A percentile compares a stretch with the other conserved stretches of the same genome.
These are phyloP conservation scores for Plenodomus tracheiphilus DNA, from an alignment of 2,329 filamentous ascomycete species.

Conservation along the genomic window DNA sequence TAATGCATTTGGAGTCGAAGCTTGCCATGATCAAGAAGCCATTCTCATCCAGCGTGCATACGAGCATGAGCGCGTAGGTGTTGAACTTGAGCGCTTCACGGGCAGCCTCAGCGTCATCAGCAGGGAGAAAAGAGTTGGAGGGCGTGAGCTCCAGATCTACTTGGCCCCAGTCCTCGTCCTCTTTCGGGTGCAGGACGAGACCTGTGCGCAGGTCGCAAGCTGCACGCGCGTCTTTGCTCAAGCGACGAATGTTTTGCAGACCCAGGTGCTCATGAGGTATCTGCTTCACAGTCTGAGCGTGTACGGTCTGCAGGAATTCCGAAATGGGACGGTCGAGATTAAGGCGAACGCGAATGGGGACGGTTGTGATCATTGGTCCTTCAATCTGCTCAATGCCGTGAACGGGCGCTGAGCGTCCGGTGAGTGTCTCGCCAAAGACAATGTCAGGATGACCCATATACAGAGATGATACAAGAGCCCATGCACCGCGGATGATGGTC, in stretches of 20 bases:
- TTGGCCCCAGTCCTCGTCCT: slow-evolving; percentile 26
- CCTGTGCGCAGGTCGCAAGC: slow-evolving; percentile 43
- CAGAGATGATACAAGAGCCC: slow-evolving; percentile 60
- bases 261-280: slow-evolving; percentile 69
- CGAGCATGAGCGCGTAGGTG: slow-evolving; percentile 66
- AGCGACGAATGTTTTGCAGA: slow-evolving; percentile 60
- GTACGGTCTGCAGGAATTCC: slow-evolving; percentile 61
- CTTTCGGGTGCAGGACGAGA: slow-evolving; percentile 44
- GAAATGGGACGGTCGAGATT: slow-evolving; percentile 48
- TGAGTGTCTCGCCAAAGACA: slow-evolving; percentile 64
- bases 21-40: slow-evolving; percentile 65
- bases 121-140: slow-evolving; percentile 58
- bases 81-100: slow-evolving; percentile 62
- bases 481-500: slow-evolving; percentile 61
- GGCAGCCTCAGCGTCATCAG: slow-evolving; percentile 60
- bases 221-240: slow-evolving; percentile 39
- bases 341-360: slow-evolving; percentile 58
- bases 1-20: slow-evolving; percentile 65
- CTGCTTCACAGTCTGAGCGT: slow-evolving; percentile 59
- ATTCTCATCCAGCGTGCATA: slow-evolving; percentile 62
- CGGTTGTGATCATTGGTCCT: slow-evolving; percentile 64
- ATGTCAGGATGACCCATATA: slow-evolving; percentile 59
- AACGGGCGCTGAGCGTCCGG: slow-evolving; percentile 56
- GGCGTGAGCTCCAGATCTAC: slow-evolving; percentile 37
- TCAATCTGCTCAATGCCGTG: slow-evolving; percentile 57